Conservation (phyloP, 805 yeast genomes). For the Metschnikowia colocasiae region DNA sequence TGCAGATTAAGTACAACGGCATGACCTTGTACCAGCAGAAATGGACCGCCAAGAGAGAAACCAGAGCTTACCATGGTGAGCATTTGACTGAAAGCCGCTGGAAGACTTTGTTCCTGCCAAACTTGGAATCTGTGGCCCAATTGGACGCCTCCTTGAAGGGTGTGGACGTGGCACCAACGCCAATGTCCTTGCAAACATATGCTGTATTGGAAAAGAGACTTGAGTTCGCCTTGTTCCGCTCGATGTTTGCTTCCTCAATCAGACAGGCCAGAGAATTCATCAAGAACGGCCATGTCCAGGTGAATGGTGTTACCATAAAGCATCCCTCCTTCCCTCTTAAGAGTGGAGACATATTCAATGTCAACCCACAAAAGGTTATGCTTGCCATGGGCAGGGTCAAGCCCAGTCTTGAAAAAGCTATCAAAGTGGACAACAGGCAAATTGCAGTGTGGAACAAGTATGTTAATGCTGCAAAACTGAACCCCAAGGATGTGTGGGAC, state of each 20-base stretch:
- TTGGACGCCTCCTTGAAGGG: conserved; percentile 76
- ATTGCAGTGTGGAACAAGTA: conserved; percentile 72
- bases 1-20: conserved; percentile 48
- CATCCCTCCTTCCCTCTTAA: conserved; percentile 75
- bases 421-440: conserved; percentile 68
- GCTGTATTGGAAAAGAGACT: conserved; percentile 85
- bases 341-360: conserved; percentile 85
- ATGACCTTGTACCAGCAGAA: conserved; percentile 86
- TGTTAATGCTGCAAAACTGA: conserved; percentile 53
- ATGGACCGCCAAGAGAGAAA: conserved; percentile 86
- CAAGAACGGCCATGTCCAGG: conserved; percentile 73
- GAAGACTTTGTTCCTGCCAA: conserved; percentile 65
- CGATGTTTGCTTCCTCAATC: conserved; percentile 88
- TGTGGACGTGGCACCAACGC: conserved; percentile 56
- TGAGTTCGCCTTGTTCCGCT: conserved; percentile 85
- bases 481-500: conserved; percentile 58
- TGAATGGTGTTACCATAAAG: conserved; percentile 74
- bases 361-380: conserved; percentile 80
- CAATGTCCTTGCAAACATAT: conserved; percentile 82
- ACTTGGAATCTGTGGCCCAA: conserved; percentile 82
- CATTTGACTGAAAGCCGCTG: conserved; percentile 81
- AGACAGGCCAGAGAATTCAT: conserved; percentile 93
- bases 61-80: conserved; percentile 95
- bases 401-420: conserved; percentile 68
- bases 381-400: conserved; percentile 81